A percentile compares a stretch with the other conserved stretches of the same genome.
Conservation (phyloP, 176 grass and related monocot species). For the Eleusine indica region DNA sequence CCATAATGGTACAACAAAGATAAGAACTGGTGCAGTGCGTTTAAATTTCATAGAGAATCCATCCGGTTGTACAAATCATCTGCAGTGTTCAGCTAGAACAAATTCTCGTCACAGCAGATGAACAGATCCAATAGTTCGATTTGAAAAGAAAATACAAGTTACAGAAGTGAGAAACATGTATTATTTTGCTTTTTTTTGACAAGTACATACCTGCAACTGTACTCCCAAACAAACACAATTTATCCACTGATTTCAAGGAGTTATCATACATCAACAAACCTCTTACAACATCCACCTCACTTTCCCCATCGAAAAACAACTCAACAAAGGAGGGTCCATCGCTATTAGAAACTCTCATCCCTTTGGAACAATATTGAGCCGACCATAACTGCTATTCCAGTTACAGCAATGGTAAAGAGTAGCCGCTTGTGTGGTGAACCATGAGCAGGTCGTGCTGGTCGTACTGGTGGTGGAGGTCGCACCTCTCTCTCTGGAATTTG, state of each 20-base stretch:
- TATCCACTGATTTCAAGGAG: constrained; percentile 22
- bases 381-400: constrained; percentile 72
- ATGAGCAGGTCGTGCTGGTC: constrained; percentile 41
- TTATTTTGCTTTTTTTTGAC: constrained; percentile 30
- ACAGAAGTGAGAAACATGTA: constrained; percentile 28
- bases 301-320: constrained; percentile 16
- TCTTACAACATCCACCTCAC: constrained; percentile 1
- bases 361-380: constrained; percentile 81
- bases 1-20: neutral
- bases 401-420: constrained; percentile 75
- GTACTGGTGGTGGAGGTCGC: constrained; percentile 47
- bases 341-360: constrained; percentile 50
- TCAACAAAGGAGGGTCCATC: neutral
- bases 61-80: neutral
- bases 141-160: neutral
- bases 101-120: neutral
- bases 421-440: constrained; percentile 63
- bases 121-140: constrained; percentile 10
- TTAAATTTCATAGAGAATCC: neutral
- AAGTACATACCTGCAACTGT: constrained; percentile 28
- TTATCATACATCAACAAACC: constrained; percentile 42
- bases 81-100: neutral
- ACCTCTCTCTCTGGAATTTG: constrained; percentile 60
- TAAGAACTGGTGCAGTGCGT: neutral
- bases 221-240: constrained; percentile 38